These are phyloP conservation scores for Albizia julibrissin DNA, from an alignment of 306 rosid species.

Conservation along the genomic window DNA sequence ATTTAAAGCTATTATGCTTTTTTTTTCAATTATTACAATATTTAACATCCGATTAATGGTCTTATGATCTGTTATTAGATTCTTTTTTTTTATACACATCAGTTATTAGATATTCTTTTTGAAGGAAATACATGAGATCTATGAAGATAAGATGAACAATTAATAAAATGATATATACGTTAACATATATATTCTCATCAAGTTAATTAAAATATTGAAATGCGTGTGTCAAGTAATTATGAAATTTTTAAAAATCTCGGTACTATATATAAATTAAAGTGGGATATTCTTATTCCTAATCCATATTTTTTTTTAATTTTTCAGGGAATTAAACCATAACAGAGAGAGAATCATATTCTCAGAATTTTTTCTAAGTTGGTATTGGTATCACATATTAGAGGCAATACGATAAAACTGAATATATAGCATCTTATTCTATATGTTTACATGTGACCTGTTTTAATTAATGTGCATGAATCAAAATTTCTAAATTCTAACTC, in stretches of 20 bases:
- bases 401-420: neutral
- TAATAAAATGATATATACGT: constrained; percentile 21
- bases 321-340: constrained; percentile 22
- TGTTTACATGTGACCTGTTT: neutral
- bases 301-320: neutral
- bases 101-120: neutral
- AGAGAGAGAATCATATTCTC: constrained; percentile 54
- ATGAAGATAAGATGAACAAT: constrained; percentile 25
- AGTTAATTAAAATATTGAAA: neutral
- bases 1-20: no score
- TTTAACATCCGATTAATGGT: neutral
- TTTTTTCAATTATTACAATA: no score
- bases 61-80: neutral
- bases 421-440: constrained; percentile 47
- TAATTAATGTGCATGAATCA: neutral
- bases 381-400: neutral
- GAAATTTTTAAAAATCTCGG: neutral
- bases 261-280: neutral
- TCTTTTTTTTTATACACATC: no score
- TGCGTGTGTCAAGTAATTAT: neutral
- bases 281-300: constrained; percentile 36
- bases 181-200: neutral
- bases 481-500: neutral
- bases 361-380: constrained; percentile 4
- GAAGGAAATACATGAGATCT: neutral